phyloP scores from a whole-genome alignment of 352 stramenopile species.

The Globisporangium megalacanthum region DNA sequence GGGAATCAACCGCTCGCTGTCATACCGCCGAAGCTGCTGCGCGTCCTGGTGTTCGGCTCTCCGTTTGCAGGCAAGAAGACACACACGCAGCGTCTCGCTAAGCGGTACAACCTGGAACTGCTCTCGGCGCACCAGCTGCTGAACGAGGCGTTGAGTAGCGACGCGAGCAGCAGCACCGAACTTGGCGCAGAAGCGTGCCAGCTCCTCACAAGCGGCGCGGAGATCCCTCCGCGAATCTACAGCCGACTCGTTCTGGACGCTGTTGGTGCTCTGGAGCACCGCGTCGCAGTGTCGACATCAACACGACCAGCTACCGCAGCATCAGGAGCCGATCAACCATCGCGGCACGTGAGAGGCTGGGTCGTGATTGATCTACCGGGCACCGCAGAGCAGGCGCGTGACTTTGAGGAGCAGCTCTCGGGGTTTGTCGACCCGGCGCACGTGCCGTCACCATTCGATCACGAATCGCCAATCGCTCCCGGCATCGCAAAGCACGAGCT shows the following conservation, averaged over 20 bases:
- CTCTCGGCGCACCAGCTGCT: slow-evolving; percentile 51
- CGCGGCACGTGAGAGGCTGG: slow-evolving; percentile 28
- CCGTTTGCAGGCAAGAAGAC: slow-evolving; percentile 61
- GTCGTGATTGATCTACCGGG: slow-evolving; percentile 59
- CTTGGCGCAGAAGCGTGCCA: slow-evolving; percentile 22
- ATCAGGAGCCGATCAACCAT: background rate
- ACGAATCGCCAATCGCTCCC: slow-evolving; percentile 47
- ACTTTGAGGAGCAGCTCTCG: slow-evolving; percentile 53
- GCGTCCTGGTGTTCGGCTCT: slow-evolving; percentile 51
- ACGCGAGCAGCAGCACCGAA: slow-evolving; percentile 7
- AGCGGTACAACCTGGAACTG: slow-evolving; percentile 41
- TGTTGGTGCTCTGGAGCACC: slow-evolving; percentile 18
- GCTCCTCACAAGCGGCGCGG: slow-evolving; percentile 27
- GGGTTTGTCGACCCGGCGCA: slow-evolving; percentile 39
- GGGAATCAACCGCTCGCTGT: background rate
- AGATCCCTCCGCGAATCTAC: slow-evolving; percentile 47
- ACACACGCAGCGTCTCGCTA: slow-evolving; percentile 38
- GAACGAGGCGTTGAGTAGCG: slow-evolving; percentile 20
- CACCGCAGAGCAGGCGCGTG: slow-evolving; percentile 31
- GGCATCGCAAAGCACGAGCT: slow-evolving; percentile 27
- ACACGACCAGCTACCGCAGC: background rate
- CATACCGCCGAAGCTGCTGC: slow-evolving; percentile 16
- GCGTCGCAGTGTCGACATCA: background rate
- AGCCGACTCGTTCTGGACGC: slow-evolving; percentile 44
- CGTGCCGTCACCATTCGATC: slow-evolving; percentile 42